Base-by-base conservation (phyloP, 192 early-diverging fungal species). In the Coemansia sp. region DNA sequence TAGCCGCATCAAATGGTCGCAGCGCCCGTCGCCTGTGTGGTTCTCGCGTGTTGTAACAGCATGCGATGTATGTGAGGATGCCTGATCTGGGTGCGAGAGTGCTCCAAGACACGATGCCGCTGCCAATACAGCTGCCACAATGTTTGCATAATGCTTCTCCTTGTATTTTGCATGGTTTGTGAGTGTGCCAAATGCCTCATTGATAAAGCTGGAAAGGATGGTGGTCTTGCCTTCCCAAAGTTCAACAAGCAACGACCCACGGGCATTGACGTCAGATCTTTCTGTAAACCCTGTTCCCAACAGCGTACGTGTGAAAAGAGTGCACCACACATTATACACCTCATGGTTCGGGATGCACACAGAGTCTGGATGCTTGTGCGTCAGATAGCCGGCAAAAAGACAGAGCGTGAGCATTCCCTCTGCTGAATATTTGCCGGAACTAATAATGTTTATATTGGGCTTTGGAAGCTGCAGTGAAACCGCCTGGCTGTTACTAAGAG, bases 271-370 rank as follows among this genome's bases (percentile, higher is more conserved):
- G 7, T 20, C 5, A 1, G 23, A 2, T 10, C 13, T 21, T 7
- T 28, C 51, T 15, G 10, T 30, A 25, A 53, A 53, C n/a, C n/a
- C n/a, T n/a, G n/a, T n/a, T n/a, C n/a, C n/a, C n/a, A n/a, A n/a
- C 29, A 73, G 65, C 1, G 63, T 65, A 29, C 66, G 68, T 5
- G 68, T 60, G 62, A 70, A 70, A 33, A 70, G 68, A 7, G 62
- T 61, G 13, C 49, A 34, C 68, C 68, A 70, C 25, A 63, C 61
- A 15, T 69, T 25, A 52, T 69, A 69, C 55, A 69, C 67, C 35
- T 69, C 67, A 53, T 60, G 66, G 61, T 74, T 74, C 26, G 71
- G 71, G 23, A 74, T 74, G 61, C 71, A 72, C 10, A 72, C 58
- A 5, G 59, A 67, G 5, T 56, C 60, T 13, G 64, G 60, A 3